Conservation (phyloP, 1,139 yeast species). For the Kodamaea anthophila region DNA sequence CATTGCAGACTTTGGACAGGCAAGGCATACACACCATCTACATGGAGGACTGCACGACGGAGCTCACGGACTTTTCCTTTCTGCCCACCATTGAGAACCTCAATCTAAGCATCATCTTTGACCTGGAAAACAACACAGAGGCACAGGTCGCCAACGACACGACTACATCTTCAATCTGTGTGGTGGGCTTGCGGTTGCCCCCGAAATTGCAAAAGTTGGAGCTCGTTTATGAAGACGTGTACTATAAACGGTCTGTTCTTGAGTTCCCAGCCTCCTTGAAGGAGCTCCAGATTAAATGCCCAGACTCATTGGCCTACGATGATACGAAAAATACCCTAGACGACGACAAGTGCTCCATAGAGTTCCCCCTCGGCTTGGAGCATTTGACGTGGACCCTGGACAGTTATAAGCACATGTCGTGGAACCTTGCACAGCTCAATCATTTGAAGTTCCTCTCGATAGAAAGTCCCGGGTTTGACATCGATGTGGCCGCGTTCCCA, state of each 20-base stretch:
- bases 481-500: not conserved
- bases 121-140: not conserved
- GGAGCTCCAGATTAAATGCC: not conserved
- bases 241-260: not conserved
- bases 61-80: not conserved
- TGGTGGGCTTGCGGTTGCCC: not conserved
- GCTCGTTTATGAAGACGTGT: not conserved
- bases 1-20: not conserved
- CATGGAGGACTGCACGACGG: not conserved
- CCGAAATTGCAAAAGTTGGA: not conserved
- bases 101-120: no score
- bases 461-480: not conserved
- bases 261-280: not conserved
- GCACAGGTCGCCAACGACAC: not conserved
- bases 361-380: slow-evolving; percentile 1
- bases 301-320: not conserved
- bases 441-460: slow-evolving; percentile 1
- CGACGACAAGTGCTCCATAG: not conserved
- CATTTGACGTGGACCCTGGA: not conserved
- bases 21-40: not conserved
- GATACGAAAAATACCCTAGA: not conserved
- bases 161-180: no score
- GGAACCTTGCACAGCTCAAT: not conserved
- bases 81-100: not conserved
- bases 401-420: not conserved